These are phyloP conservation scores for Mrakia hoshinonis DNA, from an alignment of 768 basidiomycete species.

Conservation along the genomic window DNA sequence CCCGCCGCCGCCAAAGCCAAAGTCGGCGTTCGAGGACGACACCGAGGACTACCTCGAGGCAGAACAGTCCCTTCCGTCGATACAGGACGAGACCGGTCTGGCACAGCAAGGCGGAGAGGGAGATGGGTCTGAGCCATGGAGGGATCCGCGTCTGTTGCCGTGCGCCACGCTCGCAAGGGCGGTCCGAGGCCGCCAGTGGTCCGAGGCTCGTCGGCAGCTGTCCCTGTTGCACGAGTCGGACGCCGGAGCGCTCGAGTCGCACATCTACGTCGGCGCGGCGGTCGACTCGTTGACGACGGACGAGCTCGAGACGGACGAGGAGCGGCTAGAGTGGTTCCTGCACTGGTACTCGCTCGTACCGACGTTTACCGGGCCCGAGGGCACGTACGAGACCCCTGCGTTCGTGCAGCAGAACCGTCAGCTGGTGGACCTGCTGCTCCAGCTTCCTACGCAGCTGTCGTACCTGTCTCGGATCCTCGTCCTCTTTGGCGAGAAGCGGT, in stretches of 20 bases:
- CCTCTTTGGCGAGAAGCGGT: slow-evolving; percentile 21
- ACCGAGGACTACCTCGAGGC: slow-evolving; percentile 2
- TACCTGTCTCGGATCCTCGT: slow-evolving; percentile 13
- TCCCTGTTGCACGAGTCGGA: not conserved
- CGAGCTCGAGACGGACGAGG: slow-evolving; percentile 9
- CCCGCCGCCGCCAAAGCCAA: no score
- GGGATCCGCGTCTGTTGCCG: not conserved
- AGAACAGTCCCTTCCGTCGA: not conserved
- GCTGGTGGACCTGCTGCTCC: slow-evolving; percentile 5
- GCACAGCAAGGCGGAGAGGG: not conserved
- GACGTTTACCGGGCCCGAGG: not conserved
- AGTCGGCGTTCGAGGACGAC: not conserved
- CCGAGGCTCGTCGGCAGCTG: slow-evolving; percentile 2
- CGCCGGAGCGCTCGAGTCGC: not conserved
- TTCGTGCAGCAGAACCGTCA: slow-evolving; percentile 1
- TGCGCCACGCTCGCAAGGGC: not conserved
- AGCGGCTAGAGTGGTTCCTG: slow-evolving; percentile 20
- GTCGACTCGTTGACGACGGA: not conserved
- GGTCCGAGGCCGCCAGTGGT: not conserved
- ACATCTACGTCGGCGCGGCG: slow-evolving; percentile 7
- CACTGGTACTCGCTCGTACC: slow-evolving; percentile 25
- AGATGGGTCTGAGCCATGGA: not conserved
- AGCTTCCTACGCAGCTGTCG: not conserved
- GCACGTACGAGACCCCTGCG: not conserved
- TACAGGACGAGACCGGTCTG: not conserved